These are phyloP conservation scores for Aspergillus tubingensis DNA, from an alignment of 2,329 filamentous ascomycete species.

Conservation along the genomic window DNA sequence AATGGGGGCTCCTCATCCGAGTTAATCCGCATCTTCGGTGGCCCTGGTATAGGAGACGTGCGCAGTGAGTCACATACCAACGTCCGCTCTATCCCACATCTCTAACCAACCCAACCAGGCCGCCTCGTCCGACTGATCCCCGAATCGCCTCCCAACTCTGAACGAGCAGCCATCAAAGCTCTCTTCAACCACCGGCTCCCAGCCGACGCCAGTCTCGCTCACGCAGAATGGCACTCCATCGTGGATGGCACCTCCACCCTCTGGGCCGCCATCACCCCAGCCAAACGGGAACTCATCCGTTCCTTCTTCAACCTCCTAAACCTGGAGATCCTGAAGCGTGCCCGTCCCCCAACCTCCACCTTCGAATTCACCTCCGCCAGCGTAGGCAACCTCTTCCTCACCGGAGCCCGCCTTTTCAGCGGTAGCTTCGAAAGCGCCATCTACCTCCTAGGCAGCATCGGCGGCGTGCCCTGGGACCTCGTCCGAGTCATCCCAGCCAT, in stretches of 20 bases:
- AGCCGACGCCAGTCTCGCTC: conserved; percentile 60
- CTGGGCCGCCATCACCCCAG: conserved; percentile 70
- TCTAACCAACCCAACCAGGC: conserved; percentile 52
- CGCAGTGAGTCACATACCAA: conserved; percentile 56
- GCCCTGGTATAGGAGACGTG: conserved; percentile 80
- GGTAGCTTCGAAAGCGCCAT: conserved; percentile 92
- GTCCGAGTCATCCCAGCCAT: conserved; percentile 84
- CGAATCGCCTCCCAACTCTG: conserved; percentile 58
- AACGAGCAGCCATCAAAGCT: conserved; percentile 72
- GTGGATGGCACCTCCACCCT: conserved; percentile 78
- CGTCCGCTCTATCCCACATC: not conserved
- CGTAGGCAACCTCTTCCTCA: conserved; percentile 78
- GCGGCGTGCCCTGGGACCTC: conserved; percentile 70
- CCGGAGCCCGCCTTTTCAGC: conserved; percentile 84
- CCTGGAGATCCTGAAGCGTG: conserved; percentile 75
- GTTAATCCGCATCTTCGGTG: conserved; percentile 90
- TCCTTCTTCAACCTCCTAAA: conserved; percentile 76
- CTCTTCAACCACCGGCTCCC: conserved; percentile 88
- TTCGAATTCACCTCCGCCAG: conserved; percentile 78
- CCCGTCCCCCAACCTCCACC: conserved; percentile 66
- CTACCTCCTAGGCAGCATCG: conserved; percentile 84
- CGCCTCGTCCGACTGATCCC: conserved; percentile 90
- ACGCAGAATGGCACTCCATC: conserved; percentile 82
- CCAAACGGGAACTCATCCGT: conserved; percentile 75
- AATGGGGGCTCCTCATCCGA: conserved; percentile 95